Conservation (phyloP, 148 eudicot species). For the Heliamphora exappendiculata region DNA sequence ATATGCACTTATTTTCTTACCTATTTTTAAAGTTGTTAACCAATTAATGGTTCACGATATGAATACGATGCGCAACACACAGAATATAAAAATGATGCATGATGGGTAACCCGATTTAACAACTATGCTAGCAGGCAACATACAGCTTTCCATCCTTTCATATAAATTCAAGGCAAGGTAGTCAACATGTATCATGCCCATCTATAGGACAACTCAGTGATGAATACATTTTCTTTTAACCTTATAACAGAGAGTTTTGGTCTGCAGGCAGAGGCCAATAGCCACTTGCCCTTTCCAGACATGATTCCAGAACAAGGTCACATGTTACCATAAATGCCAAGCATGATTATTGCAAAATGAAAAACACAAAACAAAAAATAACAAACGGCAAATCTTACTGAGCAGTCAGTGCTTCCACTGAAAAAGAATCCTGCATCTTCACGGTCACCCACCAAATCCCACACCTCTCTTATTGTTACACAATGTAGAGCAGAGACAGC, state of each 20-base stretch:
- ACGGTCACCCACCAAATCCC: conserved; percentile 99
- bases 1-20: neutral
- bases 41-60: neutral
- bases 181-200: neutral
- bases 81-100: no score
- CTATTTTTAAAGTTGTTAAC: neutral
- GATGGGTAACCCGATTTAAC: no score
- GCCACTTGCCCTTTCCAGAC: neutral
- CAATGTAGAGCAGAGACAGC: conserved; percentile 93
- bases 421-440: conserved; percentile 99
- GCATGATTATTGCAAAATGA: neutral
- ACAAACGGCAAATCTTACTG: conserved; percentile 34
- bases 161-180: neutral
- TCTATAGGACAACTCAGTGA: neutral
- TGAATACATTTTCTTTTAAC: neutral
- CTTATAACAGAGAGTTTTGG: no score
- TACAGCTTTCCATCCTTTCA: neutral
- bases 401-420: conserved; percentile 98
- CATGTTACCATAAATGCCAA: neutral
- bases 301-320: neutral
- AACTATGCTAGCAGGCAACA: neutral
- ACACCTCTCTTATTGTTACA: conserved; percentile 95
- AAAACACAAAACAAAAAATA: neutral
- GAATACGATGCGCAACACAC: no score
- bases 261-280: neutral